Base-by-base conservation (phyloP, 495 filamentous ascomycete species). In the Talaromyces wortmannii region DNA sequence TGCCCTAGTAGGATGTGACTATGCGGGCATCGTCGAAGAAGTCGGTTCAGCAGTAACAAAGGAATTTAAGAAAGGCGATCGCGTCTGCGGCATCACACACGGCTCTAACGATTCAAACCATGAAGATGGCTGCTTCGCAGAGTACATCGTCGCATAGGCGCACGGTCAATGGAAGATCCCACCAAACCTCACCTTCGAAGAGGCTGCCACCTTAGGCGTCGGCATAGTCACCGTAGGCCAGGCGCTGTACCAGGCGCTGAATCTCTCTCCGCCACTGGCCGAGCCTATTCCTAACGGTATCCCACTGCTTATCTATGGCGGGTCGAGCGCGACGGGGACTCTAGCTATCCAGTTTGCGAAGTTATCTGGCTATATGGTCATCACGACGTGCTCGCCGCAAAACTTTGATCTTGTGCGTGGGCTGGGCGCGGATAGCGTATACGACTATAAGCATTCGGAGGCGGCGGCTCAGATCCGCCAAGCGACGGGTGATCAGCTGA, bases 1-100 rank as follows among this genome's bases (percentile, higher is more conserved):
- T 11, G 57, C 64, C 23, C 71, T 79, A 7, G 63, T 76, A 7
- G 83, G 83, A 52, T 77, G 79, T 55, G 77, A 81, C 50, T 79
- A 67, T 53, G 60, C 75, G 3, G 78, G 78, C 2, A 59, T 58
- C 0, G 64, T 80, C 0, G 68, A 71, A 13, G 63, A 64, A 29
- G 31, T 59, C 3, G 62, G 65, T 18, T 13, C 10, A 10, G 23
- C 52, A 5, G 44, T 58, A 6, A 30, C 12, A 11, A 5, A 7
- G 10, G 17, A 7, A 11, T 48, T 16, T 30, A 48, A 29, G n/a
- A 11, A 44, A 7, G 56, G 56, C 7, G 56, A 58, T 29, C 48
- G 49, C 1, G 43, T 58, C 29, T 40, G 29, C 36, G 56, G 56
- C 5, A 13, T 12, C n/a, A 30, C 52, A 44, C 13, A 57, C 48